Evolutionary conservation across 2,329 filamentous ascomycete genomes (phyloP), one percentile per base, ranked within the genome.

Genomic region (Aspergillus sp.): DNA sequence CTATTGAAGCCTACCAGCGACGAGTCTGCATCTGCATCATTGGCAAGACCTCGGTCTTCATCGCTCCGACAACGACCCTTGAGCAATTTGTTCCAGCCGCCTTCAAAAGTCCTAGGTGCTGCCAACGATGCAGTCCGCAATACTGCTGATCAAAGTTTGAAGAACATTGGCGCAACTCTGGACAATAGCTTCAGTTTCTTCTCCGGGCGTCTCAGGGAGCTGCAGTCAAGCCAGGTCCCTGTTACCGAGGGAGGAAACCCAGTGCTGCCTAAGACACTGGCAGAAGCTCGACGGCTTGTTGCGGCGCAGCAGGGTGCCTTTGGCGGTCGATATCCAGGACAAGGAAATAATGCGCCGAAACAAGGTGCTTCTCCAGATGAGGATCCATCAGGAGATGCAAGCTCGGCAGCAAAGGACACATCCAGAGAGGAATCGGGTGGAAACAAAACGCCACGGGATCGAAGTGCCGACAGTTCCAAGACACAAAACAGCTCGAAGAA

Each of bases 101-200:
- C 88, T 25, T 78, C 85, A 1, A 83, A 82, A 51, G 82, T 84
- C 3, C 72, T 95, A 34, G 82, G 82, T 39, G 82, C 79, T 19
- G 85, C 86, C 26, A 83, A 83, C 39, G 89, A 93, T 55, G 82
- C 83, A 2, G 78, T 94, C 15, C 74, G 93, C 38, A 86, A 74
- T 45, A 88, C 86, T 1, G 91, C 91, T 8, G 91, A 98, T 51
- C 86, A 94, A 55, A 75, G 88, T 1, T 69, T 96, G 42, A 93
- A 95, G 53, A 93, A 80, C 22, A 94, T 98, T 44, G 84, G 89
- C 41, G 88, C 74, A 51, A 93, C 86, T 29, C 67, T 96, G 3
- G 88, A 89, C 38, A 86, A 85, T 50, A 95, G 86, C 54, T 93
- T 95, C 63, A 91, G 86, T 39, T 93, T 96, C 55, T 66, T 98